These are phyloP conservation scores for Xylariaceae sp. DNA, from an alignment of 2,329 filamentous ascomycete genomes.

Conservation along the genomic window DNA sequence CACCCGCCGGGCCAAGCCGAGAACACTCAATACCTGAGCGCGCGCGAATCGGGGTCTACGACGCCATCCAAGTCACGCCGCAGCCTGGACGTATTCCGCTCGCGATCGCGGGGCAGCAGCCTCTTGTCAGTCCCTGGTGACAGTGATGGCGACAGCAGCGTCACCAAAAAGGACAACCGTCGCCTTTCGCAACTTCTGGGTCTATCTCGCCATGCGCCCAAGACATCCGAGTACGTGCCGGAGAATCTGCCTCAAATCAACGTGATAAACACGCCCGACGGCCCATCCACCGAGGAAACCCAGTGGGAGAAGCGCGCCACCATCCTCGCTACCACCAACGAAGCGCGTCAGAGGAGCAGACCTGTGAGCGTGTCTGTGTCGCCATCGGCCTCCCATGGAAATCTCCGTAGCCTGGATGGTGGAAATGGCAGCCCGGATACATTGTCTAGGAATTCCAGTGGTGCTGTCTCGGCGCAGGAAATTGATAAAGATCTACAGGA, in stretches of 20 bases:
- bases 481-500: conserved; percentile 78
- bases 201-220: conserved; percentile 50
- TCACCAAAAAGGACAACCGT: conserved; percentile 28
- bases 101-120: conserved; percentile 47
- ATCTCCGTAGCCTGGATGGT: conserved; percentile 22
- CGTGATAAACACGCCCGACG: conserved; percentile 25
- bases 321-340: conserved; percentile 67
- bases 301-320: conserved; percentile 93
- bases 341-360: conserved; percentile 42
- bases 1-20: conserved; percentile 53
- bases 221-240: conserved; percentile 71
- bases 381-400: conserved; percentile 28
- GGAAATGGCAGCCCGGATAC: conserved; percentile 17
- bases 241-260: conserved; percentile 72
- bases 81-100: conserved; percentile 18
- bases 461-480: conserved; percentile 46
- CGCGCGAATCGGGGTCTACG: conserved; percentile 25
- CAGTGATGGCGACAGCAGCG: conserved; percentile 28
- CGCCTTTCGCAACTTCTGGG: conserved; percentile 68
- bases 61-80: conserved; percentile 38
- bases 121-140: conserved; percentile 39
- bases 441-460: conserved; percentile 17
- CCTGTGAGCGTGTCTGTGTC: conserved; percentile 23
- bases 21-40: conserved; percentile 31
- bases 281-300: conserved; percentile 2